phyloP scores from a whole-genome alignment of 2,329 filamentous ascomycete species.

The Rhynchosporium agropyri region DNA sequence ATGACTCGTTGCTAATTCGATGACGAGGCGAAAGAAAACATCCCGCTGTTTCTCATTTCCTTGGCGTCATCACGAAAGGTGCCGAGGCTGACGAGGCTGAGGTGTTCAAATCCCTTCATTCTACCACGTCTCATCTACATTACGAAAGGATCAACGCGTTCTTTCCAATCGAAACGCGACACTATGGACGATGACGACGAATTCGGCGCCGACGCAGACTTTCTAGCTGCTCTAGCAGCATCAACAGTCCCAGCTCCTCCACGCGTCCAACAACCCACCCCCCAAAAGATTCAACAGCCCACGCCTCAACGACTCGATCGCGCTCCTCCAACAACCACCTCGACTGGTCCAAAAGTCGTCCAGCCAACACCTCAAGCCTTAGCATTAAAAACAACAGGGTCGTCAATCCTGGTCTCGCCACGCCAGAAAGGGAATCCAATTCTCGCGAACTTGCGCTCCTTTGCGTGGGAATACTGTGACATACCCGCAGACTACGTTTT shows the following conservation, averaged over 20 bases:
- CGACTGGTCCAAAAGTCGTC: conserved; percentile 60
- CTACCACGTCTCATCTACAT: background rate
- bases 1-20: background rate
- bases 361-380: conserved; percentile 91
- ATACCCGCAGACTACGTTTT: conserved; percentile 94
- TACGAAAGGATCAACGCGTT: background rate
- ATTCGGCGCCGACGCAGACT: conserved; percentile 59
- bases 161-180: background rate
- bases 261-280: conserved; percentile 45
- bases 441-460: conserved; percentile 75
- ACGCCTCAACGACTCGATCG: conserved; percentile 60
- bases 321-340: conserved; percentile 45
- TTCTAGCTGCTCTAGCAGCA: conserved; percentile 58
- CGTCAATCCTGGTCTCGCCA: conserved; percentile 85
- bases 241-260: conserved; percentile 39
- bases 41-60: background rate
- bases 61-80: conserved; percentile 10
- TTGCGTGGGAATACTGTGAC: conserved; percentile 96
- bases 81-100: conserved; percentile 20
- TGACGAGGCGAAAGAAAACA: background rate
- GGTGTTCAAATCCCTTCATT: background rate
- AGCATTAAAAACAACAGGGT: conserved; percentile 64
- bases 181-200: conserved; percentile 54
- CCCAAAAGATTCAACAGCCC: conserved; percentile 47
- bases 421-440: conserved; percentile 96